phyloP scores from a whole-genome alignment of 2,329 filamentous ascomycete genomes.

The Aspergillus sp. region DNA sequence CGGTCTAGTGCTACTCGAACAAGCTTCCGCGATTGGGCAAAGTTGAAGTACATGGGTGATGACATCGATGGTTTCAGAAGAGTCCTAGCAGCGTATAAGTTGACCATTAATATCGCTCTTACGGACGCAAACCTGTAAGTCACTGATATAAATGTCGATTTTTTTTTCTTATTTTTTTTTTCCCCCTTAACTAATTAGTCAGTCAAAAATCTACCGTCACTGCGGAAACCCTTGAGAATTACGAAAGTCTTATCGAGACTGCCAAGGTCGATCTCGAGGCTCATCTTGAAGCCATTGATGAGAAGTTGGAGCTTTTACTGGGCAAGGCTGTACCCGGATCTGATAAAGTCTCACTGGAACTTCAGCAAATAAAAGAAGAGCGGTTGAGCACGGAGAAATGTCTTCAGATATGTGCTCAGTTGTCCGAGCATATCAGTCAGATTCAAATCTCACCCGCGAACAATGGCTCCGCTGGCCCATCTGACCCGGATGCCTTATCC shows the following conservation, averaged over 20 bases:
- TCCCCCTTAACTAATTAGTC: slow-evolving; percentile 17
- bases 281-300: slow-evolving; percentile 34
- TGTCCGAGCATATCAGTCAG: slow-evolving; percentile 36
- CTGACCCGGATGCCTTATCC: slow-evolving; percentile 23
- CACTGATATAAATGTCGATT: not conserved
- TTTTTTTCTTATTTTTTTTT: slow-evolving; percentile 14
- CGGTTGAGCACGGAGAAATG: slow-evolving; percentile 35
- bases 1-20: slow-evolving; percentile 39
- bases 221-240: slow-evolving; percentile 30
- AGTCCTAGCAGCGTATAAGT: slow-evolving; percentile 48
- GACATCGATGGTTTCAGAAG: slow-evolving; percentile 49
- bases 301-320: slow-evolving; percentile 30
- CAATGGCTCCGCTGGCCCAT: slow-evolving; percentile 22
- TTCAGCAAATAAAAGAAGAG: slow-evolving; percentile 33
- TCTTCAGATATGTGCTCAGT: slow-evolving; percentile 36
- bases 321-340: slow-evolving; percentile 17
- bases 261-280: slow-evolving; percentile 33
- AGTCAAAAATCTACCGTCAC: slow-evolving; percentile 41
- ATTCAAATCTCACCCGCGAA: slow-evolving; percentile 27
- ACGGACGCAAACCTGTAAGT: slow-evolving; percentile 48
- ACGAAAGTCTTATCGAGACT: slow-evolving; percentile 32
- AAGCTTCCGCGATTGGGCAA: slow-evolving; percentile 54
- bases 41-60: slow-evolving; percentile 50
- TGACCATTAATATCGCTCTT: slow-evolving; percentile 49
- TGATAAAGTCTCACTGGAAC: slow-evolving; percentile 26